These are phyloP conservation scores for Austroboletus rostrupii DNA, from an alignment of 1,284 basidiomycete species.

Conservation along the genomic window DNA sequence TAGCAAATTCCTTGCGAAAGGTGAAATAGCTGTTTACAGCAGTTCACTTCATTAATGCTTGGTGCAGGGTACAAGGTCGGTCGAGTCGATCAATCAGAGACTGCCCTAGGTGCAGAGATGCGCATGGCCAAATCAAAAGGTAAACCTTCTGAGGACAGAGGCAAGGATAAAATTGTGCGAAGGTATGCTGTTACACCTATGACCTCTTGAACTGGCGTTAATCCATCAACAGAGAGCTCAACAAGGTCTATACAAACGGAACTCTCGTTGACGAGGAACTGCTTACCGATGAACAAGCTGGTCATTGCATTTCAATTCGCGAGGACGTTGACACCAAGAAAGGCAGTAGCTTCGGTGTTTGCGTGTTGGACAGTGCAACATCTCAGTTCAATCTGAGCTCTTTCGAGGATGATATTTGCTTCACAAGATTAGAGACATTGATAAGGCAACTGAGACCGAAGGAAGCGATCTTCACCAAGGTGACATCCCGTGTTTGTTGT, in stretches of 20 bases:
- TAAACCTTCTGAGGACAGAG: conserved; percentile 43
- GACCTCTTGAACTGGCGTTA: background rate
- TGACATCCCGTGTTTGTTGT: conserved; percentile 26
- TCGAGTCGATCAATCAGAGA: conserved; percentile 95
- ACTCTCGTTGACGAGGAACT: conserved; percentile 92
- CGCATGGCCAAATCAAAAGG: conserved; percentile 70
- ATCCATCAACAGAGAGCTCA: conserved; percentile 65
- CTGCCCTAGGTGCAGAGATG: conserved; percentile 82
- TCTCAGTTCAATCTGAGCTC: conserved; percentile 91
- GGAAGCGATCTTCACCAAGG: conserved; percentile 91
- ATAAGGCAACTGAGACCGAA: conserved; percentile 91
- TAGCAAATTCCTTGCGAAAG: conserved; percentile 80
- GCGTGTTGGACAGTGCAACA: conserved; percentile 93
- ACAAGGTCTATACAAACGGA: conserved; percentile 95
- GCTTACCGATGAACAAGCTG: conserved; percentile 90
- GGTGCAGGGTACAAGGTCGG: conserved; percentile 92
- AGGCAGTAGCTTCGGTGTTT: conserved; percentile 77
- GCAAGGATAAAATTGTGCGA: conserved; percentile 79
- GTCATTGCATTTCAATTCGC: conserved; percentile 91
- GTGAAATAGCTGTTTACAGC: conserved; percentile 30
- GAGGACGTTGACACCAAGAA: conserved; percentile 51
- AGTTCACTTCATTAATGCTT: conserved; percentile 8
- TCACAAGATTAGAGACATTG: conserved; percentile 91
- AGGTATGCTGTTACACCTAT: conserved; percentile 38
- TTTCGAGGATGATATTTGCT: conserved; percentile 90